Evolutionary conservation across 176 grass and related monocot genomes (phyloP).

Genomic region (Phoenix dactylifera): DNA sequence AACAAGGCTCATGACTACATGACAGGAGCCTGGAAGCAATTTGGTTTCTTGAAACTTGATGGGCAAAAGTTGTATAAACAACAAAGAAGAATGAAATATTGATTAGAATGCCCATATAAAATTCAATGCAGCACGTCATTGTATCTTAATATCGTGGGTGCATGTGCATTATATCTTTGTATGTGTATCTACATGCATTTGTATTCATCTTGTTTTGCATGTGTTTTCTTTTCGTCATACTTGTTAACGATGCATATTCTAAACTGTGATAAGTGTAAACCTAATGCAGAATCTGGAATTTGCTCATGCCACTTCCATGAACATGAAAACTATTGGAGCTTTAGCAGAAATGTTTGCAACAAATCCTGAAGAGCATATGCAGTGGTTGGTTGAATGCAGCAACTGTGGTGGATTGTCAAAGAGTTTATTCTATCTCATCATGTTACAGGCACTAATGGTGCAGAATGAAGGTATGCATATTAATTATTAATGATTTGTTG

Average conservation of each 20-base stretch:
- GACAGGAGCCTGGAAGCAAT: no score
- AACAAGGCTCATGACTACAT: no score
- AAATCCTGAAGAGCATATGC: conserved; percentile 46
- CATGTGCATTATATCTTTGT: no score
- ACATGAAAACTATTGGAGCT: conserved; percentile 65
- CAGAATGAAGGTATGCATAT: conserved; percentile 46
- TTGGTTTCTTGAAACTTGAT: no score
- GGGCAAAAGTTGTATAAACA: no score
- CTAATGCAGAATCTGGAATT: conserved; percentile 45
- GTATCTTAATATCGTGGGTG: no score
- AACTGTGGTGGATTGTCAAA: conserved; percentile 42
- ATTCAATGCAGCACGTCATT: no score
- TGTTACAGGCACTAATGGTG: conserved; percentile 48
- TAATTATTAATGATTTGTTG: no score
- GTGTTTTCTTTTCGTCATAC: background rate
- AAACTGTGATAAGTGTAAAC: background rate
- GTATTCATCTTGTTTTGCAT: background rate
- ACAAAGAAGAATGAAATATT: no score
- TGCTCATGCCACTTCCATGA: conserved; percentile 48
- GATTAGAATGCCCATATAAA: no score
- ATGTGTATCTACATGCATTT: no score
- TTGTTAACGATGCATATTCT: conserved; percentile 11
- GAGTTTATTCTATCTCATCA: conserved; percentile 58
- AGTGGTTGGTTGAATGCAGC: conserved; percentile 60
- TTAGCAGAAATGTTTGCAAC: conserved; percentile 52